Conservation (phyloP, 2,329 filamentous ascomycete genomes). For the Immersiporthe knoxdaviesiana region DNA sequence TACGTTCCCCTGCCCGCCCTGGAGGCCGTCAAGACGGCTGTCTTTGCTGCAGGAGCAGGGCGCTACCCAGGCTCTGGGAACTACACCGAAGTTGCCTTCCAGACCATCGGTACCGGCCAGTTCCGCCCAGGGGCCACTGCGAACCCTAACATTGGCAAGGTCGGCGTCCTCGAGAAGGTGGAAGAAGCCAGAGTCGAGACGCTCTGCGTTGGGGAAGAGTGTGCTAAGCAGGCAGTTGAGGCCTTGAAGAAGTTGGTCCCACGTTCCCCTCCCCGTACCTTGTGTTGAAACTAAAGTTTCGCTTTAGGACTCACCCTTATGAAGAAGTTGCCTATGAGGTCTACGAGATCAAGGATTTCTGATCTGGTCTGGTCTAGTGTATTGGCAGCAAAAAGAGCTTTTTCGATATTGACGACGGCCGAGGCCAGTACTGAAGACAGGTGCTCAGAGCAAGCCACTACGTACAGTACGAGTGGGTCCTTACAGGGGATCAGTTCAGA, state of each 20-base stretch:
- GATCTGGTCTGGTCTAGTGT: constrained; percentile 37
- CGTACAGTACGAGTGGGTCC: too few relatives aligned
- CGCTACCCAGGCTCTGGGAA: constrained; percentile 46
- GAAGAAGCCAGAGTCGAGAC: constrained; percentile 67
- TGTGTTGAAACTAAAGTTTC: neutral
- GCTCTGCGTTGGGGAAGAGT: constrained; percentile 62
- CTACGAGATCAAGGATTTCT: constrained; percentile 32
- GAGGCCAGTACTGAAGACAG: neutral
- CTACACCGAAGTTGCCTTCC: constrained; percentile 60
- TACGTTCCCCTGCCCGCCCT: constrained; percentile 50
- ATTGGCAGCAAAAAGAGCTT: neutral
- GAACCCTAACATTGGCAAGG: constrained; percentile 64
- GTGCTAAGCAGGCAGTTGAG: constrained; percentile 58
- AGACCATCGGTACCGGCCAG: constrained; percentile 60
- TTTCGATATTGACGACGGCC: neutral
- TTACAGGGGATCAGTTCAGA: too few relatives aligned
- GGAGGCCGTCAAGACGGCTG: constrained; percentile 56
- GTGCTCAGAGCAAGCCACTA: neutral
- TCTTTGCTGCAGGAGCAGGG: constrained; percentile 63
- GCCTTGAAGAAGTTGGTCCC: constrained; percentile 66
- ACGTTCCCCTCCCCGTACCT: neutral
- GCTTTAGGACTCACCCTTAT: neutral
- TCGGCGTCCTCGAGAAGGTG: constrained; percentile 60
- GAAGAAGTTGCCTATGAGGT: constrained; percentile 1
- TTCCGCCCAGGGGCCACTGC: constrained; percentile 66